Evolutionary conservation across 2,329 filamentous ascomycete species (phyloP), one percentile per base, ranked within the genome.

Genomic region (Botrytis elliptica): DNA sequence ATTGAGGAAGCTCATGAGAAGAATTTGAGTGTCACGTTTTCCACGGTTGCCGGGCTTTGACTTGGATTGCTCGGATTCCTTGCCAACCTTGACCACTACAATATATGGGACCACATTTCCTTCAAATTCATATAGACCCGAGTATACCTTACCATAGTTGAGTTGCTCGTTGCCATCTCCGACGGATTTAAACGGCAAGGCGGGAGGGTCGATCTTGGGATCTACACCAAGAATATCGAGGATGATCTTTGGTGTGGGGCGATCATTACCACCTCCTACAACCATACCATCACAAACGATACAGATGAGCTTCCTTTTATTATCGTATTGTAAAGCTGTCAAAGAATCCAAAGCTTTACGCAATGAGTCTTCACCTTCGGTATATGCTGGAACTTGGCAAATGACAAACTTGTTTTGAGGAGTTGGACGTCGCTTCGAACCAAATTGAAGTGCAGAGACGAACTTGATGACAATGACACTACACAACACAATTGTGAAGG

Each of bases 381-480:
- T 99, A 81, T 99, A 99, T 8, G 96, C 96, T 16, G 96, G 96
- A 46, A 99, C 94, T 83, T 98, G 94, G 83, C 96, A 98, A 77
- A 99, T 98, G 79, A 99, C 95, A 79, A 99, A 99, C 82, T 98
- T 99, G 83, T 99, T 96, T 83, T 98, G 96, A 55, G 94, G 92
- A 9, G 92, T 88, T 4, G 96, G 96, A 29, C 93, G 91, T 74
- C 93, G 90, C 85, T 98, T 98, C 8, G 94, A 94, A 64, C 95
- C 95, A 75, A 99, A 93, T 80, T 98, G 96, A 60, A 99, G 87
- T 20, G 96, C 96, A 70, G 96, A 91, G 80, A 99, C 82, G 84
- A 99, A 99, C 83, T 98, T 99, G 84, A 93, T 84, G 69, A 90
- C 80, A 76, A 98, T 95, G 75, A 98, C 93, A 1, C 87, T 75